Conservation (phyloP, 169 alveolate genomes). For the Eimeria zaria region DNA sequence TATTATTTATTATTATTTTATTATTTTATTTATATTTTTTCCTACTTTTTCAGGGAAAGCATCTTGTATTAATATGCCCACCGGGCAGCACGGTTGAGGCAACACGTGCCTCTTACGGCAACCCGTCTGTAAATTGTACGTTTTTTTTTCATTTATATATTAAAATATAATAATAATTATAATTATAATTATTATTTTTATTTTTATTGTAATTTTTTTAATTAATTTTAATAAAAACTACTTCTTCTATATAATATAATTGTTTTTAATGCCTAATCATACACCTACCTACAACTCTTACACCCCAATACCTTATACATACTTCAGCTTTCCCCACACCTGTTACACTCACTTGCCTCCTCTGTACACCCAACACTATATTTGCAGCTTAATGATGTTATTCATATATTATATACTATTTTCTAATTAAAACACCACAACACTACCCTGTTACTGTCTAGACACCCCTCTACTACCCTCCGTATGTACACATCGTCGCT, state of each 20-base stretch:
- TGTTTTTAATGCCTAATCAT: no score
- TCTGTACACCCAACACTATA: no score
- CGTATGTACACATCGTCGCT: no score
- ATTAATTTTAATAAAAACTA: neutral
- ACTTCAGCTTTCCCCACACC: no score
- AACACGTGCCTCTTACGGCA: conserved; percentile 50
- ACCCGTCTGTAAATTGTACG: neutral
- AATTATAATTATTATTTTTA: neutral
- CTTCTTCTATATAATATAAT: neutral
- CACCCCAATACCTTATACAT: no score
- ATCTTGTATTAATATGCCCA: conserved; percentile 28
- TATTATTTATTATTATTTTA: neutral
- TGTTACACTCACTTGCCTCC: no score
- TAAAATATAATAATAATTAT: neutral
- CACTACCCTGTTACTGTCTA: no score
- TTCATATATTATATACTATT: no score
- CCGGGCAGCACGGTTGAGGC: conserved; percentile 42
- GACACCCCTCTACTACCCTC: no score
- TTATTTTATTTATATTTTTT: neutral
- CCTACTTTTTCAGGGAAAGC: conserved; percentile 66
- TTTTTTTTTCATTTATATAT: neutral
- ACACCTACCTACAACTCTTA: no score
- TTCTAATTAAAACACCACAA: no score
- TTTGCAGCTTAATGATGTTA: no score
- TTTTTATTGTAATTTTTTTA: neutral